A percentile compares a stretch with the other conserved stretches of the same genome.
Conservation (phyloP, 208 protist genomes). For the Leishmania braziliensis region DNA sequence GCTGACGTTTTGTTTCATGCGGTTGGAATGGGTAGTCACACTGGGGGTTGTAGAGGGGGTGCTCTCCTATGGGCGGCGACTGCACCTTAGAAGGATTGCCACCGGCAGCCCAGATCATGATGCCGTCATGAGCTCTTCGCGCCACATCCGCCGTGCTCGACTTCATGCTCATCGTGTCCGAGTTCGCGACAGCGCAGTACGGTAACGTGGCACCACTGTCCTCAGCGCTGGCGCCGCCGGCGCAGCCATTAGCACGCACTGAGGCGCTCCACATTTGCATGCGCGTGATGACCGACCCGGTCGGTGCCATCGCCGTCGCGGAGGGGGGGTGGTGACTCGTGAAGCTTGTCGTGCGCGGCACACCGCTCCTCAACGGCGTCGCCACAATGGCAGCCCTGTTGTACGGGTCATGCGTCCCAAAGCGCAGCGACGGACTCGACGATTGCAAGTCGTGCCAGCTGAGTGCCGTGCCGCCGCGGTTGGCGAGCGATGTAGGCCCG, state of each 20-base stretch:
- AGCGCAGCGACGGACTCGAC: conserved; percentile 9
- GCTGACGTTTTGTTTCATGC: background rate
- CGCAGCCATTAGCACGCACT: background rate
- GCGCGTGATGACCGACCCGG: background rate
- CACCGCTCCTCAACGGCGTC: background rate
- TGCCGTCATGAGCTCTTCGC: background rate
- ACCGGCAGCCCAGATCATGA: background rate
- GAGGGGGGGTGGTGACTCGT: conserved; percentile 17
- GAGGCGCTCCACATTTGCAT: background rate
- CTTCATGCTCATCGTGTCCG: background rate
- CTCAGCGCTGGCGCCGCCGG: background rate
- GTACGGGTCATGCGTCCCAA: conserved; percentile 26
- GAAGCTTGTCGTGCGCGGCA: conserved; percentile 12
- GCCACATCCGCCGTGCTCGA: background rate
- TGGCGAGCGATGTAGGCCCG: background rate
- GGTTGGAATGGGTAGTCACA: background rate
- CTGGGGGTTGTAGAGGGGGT: background rate
- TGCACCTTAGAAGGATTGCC: background rate
- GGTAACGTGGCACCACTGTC: background rate
- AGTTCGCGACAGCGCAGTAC: conserved; percentile 5
- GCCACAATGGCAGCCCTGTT: conserved; percentile 12
- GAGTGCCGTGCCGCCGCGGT: conserved; percentile 4
- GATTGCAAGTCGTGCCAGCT: conserved; percentile 14
- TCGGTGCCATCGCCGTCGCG: conserved; percentile 10
- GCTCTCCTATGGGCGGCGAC: background rate